Conservation (phyloP, 768 basidiomycete species). For the Clavaria fumosa region DNA sequence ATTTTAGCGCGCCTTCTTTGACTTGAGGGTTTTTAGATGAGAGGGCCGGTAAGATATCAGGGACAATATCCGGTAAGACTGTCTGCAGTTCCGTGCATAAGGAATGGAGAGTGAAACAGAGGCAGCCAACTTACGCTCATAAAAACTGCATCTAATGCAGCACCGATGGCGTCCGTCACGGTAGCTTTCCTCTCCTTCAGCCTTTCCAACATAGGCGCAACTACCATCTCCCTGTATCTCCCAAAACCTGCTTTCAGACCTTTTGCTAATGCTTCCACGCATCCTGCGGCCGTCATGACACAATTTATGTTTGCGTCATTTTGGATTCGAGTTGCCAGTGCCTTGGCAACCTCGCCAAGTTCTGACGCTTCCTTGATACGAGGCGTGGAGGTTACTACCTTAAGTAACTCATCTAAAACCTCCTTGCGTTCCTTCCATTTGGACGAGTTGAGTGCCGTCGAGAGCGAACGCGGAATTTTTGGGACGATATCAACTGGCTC, state of each 20-base stretch:
- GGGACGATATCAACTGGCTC: constrained; percentile 69
- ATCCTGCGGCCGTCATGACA: constrained; percentile 75
- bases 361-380: constrained; percentile 71
- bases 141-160: constrained; percentile 81
- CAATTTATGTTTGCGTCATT: constrained; percentile 92
- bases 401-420: constrained; percentile 68
- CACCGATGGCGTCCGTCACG: constrained; percentile 80
- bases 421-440: constrained; percentile 99
- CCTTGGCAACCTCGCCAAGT: constrained; percentile 58
- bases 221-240: constrained; percentile 52
- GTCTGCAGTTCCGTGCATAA: constrained; percentile 32
- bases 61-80: constrained; percentile 62
- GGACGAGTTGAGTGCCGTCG: constrained; percentile 63
- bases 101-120: constrained; percentile 5
- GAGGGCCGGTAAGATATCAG: constrained; percentile 63
- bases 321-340: constrained; percentile 67
- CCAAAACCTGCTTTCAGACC: constrained; percentile 65
- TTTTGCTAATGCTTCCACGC: constrained; percentile 75
- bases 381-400: constrained; percentile 50
- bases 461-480: constrained; percentile 62
- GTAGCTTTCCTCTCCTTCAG: constrained; percentile 88
- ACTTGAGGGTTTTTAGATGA: constrained; percentile 94
- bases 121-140: constrained; percentile 43
- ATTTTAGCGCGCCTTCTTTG: constrained; percentile 84
- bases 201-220: constrained; percentile 70